phyloP scores from a whole-genome alignment of 2,329 filamentous ascomycete species.

The Stagonosporopsis rhizophila region DNA sequence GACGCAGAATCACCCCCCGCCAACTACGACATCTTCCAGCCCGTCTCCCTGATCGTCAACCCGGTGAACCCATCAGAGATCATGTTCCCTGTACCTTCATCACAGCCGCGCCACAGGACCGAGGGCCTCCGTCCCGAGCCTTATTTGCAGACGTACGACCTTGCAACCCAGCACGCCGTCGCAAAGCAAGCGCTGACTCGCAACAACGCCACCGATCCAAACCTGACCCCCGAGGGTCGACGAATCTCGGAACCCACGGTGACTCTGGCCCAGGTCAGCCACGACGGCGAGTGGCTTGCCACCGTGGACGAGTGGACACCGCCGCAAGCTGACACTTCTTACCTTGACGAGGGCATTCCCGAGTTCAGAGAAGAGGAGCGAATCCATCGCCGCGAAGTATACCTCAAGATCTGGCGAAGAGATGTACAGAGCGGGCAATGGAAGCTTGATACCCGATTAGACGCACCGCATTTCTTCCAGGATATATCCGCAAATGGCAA shows the following conservation, averaged over 20 bases:
- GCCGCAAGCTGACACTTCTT: conserved; percentile 70
- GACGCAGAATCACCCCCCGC: conserved; percentile 27
- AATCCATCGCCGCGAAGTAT: conserved; percentile 69
- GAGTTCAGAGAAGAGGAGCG: conserved; percentile 54
- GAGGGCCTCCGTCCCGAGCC: conserved; percentile 54
- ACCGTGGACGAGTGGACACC: conserved; percentile 93
- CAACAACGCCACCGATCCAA: conserved; percentile 84
- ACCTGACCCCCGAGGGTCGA: conserved; percentile 73
- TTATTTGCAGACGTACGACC: conserved; percentile 84
- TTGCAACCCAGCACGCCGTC: conserved; percentile 78
- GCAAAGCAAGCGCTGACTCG: conserved; percentile 88
- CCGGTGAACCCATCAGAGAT: conserved; percentile 51
- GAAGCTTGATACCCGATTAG: conserved; percentile 81
- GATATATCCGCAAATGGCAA: conserved; percentile 58
- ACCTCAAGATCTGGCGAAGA: conserved; percentile 90
- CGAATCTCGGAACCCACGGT: conserved; percentile 80
- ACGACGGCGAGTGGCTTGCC: conserved; percentile 86
- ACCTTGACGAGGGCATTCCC: conserved; percentile 55
- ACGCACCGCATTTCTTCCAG: conserved; percentile 73
- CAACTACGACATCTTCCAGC: conserved; percentile 31
- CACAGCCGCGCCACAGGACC: conserved; percentile 51
- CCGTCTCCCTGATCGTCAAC: conserved; percentile 51
- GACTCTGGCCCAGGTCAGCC: conserved; percentile 75
- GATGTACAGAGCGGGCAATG: conserved; percentile 63
- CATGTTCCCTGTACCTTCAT: conserved; percentile 60